Evolutionary conservation across 805 yeast genomes (phyloP), one percentile per base, ranked within the genome.

Genomic region (Tetrapisispora pingtungensis): DNA sequence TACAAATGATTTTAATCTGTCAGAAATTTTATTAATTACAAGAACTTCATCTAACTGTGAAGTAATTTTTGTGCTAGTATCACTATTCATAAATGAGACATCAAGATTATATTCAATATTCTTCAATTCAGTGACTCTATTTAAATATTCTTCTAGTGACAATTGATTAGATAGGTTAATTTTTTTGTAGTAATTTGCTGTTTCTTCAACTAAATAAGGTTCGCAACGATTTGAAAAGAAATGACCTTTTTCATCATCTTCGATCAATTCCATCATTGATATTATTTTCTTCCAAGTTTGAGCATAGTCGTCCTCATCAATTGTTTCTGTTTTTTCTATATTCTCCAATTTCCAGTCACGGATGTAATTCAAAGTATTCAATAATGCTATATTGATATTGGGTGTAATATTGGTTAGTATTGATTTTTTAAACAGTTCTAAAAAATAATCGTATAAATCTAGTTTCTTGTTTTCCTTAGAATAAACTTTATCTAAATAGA

Each of bases 401-500:
- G 71, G 67, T 40, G 70, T 56, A 31, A 77, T 66, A 40, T 67
- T 64, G 47, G 74, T 72, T 31, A 88, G 63, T 7, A 87, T 70
- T 22, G 70, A 65, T 33, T 77, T 80, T 47, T 82, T 74, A 59
- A 86, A 88, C 8, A 80, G 60, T 28, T 72, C 73, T 20, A 87
- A 68, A 0, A 95, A 94, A 40, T 80, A 70, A 56, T 88, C 96
- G 56, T 80, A 81, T 2, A 82, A 71, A 46, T 80, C 66, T 4
- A 83, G 77, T 41, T 77, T 65, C 52, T 76, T 80, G 44, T 71
- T 68, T 50, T 82, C 89, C 51, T 77, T 80, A 24, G 88, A 84
- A 53, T 84, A 87, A 0, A 85, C 95, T 36, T 95, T 73, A 57
- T 88, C 95, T 57, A 89, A 62, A 56, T 88, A 88, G 84, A 88